A percentile compares a stretch with the other conserved stretches of the same genome.
Conservation (phyloP, 148 eudicot genomes). For the Rhododendron molle region DNA sequence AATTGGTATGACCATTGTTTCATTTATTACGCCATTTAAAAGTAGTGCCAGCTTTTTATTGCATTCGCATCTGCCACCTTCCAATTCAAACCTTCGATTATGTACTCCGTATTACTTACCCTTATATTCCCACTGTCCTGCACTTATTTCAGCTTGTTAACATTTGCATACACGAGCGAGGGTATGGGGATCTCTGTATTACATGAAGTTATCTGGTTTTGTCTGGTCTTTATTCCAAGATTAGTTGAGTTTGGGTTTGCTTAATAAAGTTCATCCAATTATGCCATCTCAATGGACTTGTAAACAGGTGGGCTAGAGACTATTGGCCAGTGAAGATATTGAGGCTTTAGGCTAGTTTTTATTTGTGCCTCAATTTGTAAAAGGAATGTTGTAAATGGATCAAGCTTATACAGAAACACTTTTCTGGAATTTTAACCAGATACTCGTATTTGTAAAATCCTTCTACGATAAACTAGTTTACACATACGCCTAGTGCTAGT, state of each 20-base stretch:
- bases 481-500: slow-evolving; percentile 7
- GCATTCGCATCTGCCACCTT: too few relatives aligned
- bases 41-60: too few relatives aligned
- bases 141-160: neutral
- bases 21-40: neutral
- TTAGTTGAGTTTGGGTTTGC: neutral
- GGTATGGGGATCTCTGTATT: neutral
- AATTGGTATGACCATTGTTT: neutral
- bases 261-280: neutral
- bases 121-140: neutral
- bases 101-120: neutral
- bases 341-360: neutral
- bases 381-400: neutral
- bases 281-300: neutral
- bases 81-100: too few relatives aligned
- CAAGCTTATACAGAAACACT: neutral
- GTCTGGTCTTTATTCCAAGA: neutral
- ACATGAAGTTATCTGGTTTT: neutral
- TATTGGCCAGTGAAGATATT: neutral
- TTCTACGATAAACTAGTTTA: slow-evolving; percentile 14
- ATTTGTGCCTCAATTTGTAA: neutral
- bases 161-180: too few relatives aligned
- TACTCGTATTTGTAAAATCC: neutral
- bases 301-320: neutral
- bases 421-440: slow-evolving; percentile 3